Base-by-base conservation (phyloP, 2,329 filamentous ascomycete genomes). In the Trichoderma sp. region DNA sequence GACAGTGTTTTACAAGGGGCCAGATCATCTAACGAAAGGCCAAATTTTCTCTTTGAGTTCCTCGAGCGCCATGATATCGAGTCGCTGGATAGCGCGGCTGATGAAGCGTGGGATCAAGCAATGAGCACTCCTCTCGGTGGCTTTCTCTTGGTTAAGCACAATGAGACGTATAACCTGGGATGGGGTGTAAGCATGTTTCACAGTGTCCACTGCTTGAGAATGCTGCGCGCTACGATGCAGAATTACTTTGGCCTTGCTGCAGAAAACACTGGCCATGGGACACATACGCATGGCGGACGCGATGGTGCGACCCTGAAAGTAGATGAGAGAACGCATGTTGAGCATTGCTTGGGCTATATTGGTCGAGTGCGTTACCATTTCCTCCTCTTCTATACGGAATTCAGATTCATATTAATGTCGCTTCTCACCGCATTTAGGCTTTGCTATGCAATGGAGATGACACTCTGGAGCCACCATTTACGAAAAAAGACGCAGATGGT, bases 381-480 rank as follows among this genome's bases (percentile, higher is more conserved):
- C 30, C 6, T 36, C 36, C n/a, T 61, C 4, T 47, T 47, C 17
- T 11, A 47, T 47, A n/a, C 9, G 17, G 9, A 47, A 47, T 9
- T 47, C 17, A 20, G 17, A n/a, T 20, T 20, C n/a, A n/a, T n/a
- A 47, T 47, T 47, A 47, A 47, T 2, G 17, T 47, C n/a, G 4
- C 17, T 47, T 47, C 17, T 47, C n/a, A 3, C n/a, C 13, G 13
- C 34, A 12, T 26, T 9, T 13, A 63, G 59, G 59, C 59, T 26
- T 9, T 63, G 34, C 20, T 63, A 26, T 63, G 59, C 34, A 63
- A 43, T 30, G 59, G 59, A 15, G 59, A 63, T 26, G 59, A 63
- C 59, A 63, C 59, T 15, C 13, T 63, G 59, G 59, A 63, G 59
- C 59, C 59, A 43, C 59, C 59, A 63, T 63, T 63, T 28, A 63